Evolutionary conservation across 495 filamentous ascomycete genomes (phyloP).

Genomic region (Recurvomyces mirabilis): DNA sequence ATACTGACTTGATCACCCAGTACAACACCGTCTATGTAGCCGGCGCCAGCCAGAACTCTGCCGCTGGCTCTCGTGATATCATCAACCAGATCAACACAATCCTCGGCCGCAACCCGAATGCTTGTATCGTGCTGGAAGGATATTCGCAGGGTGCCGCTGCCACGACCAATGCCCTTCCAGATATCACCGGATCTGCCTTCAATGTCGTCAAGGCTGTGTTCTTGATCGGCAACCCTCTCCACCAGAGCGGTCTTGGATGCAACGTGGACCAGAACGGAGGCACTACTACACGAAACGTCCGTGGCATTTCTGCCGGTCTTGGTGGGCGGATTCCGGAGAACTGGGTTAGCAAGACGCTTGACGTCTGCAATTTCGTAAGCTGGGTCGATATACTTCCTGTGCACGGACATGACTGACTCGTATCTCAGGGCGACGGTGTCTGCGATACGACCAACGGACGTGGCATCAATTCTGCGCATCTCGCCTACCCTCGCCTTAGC

Average conservation of each 20-base stretch:
- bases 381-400: not conserved
- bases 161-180: conserved; percentile 8
- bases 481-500: not conserved
- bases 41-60: conserved; percentile 11
- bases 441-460: conserved; percentile 1
- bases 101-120: not conserved
- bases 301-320: conserved; percentile 2
- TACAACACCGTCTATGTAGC: conserved; percentile 15
- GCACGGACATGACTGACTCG: not conserved
- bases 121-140: conserved; percentile 15
- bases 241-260: conserved; percentile 11
- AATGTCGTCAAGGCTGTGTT: conserved; percentile 13
- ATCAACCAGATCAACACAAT: conserved; percentile 8
- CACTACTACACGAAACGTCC: conserved; percentile 12
- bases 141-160: conserved; percentile 20
- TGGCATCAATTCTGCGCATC: conserved; percentile 1
- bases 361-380: not conserved
- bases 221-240: conserved; percentile 12
- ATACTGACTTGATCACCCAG: no score
- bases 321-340: conserved; percentile 1
- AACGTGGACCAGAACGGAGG: conserved; percentile 15
- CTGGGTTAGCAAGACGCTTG: conserved; percentile 11
- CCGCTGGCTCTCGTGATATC: conserved; percentile 8
- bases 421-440: conserved; percentile 1
- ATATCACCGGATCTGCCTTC: conserved; percentile 8